Base-by-base conservation (phyloP, 2,329 filamentous ascomycete species). In the Akanthomyces muscarius region DNA sequence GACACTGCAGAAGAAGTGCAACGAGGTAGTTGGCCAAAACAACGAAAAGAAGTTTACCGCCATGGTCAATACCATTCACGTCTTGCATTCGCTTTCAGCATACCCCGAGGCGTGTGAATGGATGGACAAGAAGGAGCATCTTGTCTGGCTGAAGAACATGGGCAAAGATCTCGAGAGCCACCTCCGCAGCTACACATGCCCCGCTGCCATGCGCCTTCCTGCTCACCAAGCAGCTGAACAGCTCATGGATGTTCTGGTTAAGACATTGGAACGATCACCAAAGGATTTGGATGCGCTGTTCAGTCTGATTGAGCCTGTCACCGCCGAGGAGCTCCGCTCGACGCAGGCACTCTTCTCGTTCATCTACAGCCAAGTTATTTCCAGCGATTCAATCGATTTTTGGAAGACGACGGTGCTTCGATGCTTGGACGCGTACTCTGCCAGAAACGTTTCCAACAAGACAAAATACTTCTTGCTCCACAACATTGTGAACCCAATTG, bases 381-480 rank as follows among this genome's bases (percentile, higher is more conserved):
- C 85, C 68, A 96, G 85, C 72, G 86, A 92, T 36, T 93, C 91
- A 0, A 85, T 95, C 28, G 92, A 96, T 18, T 95, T 93, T 71
- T 93, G 92, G 83, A 91, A 89, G 69, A 85, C 86, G 5, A 83
- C 96, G 2, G 84, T 98, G 48, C 85, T 94, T 70, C 89, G 91
- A 61, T 96, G 92, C 71, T 84, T 99, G 53, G 93, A 98, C 63
- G 81, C 92, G 0, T 99, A 97, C 73, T 88, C 90, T 7, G 86
- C 88, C 56, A 91, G 89, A 71, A 85, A 81, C 52, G 90, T 89
- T 14, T 87, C 90, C 0, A 95, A 97, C 75, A 93, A 90, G 78
- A 91, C 91, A 51, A 99, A 99, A 75, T 90, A 92, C 59, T 99
- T 97, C 74, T 81, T 96, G 42, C 87, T 99, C 72, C 92, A 92